Evolutionary conservation across 1,284 basidiomycete genomes (phyloP).

Genomic region (Schizophyllum commune): DNA sequence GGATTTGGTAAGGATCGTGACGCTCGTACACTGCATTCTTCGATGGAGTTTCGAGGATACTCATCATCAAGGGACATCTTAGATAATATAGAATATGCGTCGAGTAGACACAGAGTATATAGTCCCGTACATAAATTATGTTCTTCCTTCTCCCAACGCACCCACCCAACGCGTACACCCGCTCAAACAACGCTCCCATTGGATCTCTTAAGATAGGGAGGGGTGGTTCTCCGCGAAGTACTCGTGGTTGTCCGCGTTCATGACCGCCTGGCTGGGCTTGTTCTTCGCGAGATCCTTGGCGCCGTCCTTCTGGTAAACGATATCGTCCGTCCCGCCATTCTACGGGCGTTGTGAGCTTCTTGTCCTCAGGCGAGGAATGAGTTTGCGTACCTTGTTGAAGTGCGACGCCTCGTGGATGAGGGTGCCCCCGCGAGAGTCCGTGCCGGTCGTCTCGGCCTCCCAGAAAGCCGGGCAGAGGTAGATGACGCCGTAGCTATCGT

Average conservation of each 20-base stretch:
- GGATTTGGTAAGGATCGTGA: too few relatives aligned
- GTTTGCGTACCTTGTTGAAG: constrained; percentile 24
- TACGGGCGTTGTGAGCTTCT: not conserved
- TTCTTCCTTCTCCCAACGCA: too few relatives aligned
- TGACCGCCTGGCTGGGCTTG: constrained; percentile 30
- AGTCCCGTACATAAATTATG: too few relatives aligned
- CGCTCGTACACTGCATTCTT: too few relatives aligned
- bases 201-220: constrained; percentile 9
- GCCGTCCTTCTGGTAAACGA: constrained; percentile 30
- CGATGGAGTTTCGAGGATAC: too few relatives aligned
- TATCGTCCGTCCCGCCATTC: constrained; percentile 38
- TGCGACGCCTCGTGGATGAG: constrained; percentile 39
- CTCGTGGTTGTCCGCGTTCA: constrained; percentile 43
- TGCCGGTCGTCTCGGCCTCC: constrained; percentile 34
- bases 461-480: constrained; percentile 36
- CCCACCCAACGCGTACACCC: too few relatives aligned
- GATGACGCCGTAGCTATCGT: not conserved
- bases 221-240: constrained; percentile 51
- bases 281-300: constrained; percentile 22
- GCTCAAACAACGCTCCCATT: too few relatives aligned
- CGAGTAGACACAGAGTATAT: too few relatives aligned
- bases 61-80: too few relatives aligned
- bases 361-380: not conserved
- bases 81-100: too few relatives aligned
- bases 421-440: constrained; percentile 39